Percentiles rank a stretch among this genome's conserved stretches.
These are phyloP conservation scores for Trichoderma lentiforme DNA, from an alignment of 2,329 filamentous ascomycete genomes.

Conservation along the genomic window DNA sequence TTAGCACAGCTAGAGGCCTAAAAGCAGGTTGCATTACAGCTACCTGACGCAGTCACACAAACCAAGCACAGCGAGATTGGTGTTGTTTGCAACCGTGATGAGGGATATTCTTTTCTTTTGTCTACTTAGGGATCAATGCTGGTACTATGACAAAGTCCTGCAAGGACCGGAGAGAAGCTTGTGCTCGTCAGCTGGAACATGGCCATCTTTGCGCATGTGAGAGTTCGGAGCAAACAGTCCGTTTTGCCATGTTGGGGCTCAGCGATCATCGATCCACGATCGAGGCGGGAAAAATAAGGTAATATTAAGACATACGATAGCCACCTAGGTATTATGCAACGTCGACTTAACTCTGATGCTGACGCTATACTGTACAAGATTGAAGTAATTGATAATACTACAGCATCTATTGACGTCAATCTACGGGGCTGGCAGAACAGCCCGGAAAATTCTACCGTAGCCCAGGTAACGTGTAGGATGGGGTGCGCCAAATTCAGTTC, in stretches of 20 bases:
- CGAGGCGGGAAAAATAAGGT: background rate
- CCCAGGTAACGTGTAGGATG: background rate
- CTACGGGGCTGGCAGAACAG: background rate
- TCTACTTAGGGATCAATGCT: background rate
- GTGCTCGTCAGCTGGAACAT: background rate
- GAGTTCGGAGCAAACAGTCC: slow-evolving; percentile 13
- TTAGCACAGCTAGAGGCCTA: background rate
- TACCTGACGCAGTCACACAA: background rate
- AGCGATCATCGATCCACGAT: background rate
- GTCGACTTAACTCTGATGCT: background rate
- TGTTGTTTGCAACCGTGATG: background rate
- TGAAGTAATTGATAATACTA: background rate
- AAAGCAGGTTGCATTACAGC: slow-evolving; percentile 7
- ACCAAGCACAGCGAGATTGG: background rate
- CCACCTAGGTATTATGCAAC: background rate
- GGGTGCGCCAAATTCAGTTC: slow-evolving; percentile 6
- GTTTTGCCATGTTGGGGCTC: background rate
- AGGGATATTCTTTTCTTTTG: background rate
- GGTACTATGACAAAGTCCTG: background rate
- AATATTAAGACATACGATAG: background rate
- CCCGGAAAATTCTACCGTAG: background rate
- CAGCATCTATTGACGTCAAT: background rate
- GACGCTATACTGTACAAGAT: background rate
- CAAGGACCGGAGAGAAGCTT: background rate
- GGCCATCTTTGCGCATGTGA: background rate